Percentiles rank a stretch among this genome's conserved stretches.
phyloP scores from a whole-genome alignment of 306 rosid species.

The Gleditsia sinensis region DNA sequence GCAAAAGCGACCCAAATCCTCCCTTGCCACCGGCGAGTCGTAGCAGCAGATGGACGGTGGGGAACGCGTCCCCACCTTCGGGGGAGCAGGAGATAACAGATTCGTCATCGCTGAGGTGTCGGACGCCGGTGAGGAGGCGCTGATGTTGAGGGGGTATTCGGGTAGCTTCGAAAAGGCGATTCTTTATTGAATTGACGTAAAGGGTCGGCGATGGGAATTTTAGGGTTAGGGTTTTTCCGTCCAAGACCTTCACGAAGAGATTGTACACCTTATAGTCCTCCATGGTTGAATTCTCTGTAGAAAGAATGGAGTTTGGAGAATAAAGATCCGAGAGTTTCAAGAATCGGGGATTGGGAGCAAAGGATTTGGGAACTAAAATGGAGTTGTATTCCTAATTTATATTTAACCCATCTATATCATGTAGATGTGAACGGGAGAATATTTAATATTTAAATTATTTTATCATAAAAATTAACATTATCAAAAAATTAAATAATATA shows the following conservation, averaged over 20 bases:
- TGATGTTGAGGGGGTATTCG: slow-evolving; percentile 68
- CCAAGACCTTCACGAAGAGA: slow-evolving; percentile 76
- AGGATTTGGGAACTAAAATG: no score
- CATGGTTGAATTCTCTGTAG: slow-evolving; percentile 35
- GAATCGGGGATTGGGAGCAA: no score
- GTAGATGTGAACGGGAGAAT: no score
- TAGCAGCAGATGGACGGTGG: slow-evolving; percentile 65
- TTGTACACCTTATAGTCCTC: slow-evolving; percentile 49
- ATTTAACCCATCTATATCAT: no score
- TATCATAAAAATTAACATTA: no score
- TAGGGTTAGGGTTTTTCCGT: slow-evolving; percentile 85
- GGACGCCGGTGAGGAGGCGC: slow-evolving; percentile 70
- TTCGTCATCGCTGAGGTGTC: slow-evolving; percentile 50
- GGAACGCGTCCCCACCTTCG: slow-evolving; percentile 44
- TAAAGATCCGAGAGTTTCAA: neutral
- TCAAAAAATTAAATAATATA: no score
- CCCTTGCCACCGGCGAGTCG: slow-evolving; percentile 92
- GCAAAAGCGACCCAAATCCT: slow-evolving; percentile 89
- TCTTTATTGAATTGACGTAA: slow-evolving; percentile 50
- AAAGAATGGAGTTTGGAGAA: neutral
- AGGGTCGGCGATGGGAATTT: slow-evolving; percentile 56
- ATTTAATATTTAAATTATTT: no score
- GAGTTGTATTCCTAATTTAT: no score
- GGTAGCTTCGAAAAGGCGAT: slow-evolving; percentile 63
- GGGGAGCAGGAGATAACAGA: slow-evolving; percentile 52